Evolutionary conservation across 1,284 basidiomycete species (phyloP).

Genomic region (Microbotryum saponariae): DNA sequence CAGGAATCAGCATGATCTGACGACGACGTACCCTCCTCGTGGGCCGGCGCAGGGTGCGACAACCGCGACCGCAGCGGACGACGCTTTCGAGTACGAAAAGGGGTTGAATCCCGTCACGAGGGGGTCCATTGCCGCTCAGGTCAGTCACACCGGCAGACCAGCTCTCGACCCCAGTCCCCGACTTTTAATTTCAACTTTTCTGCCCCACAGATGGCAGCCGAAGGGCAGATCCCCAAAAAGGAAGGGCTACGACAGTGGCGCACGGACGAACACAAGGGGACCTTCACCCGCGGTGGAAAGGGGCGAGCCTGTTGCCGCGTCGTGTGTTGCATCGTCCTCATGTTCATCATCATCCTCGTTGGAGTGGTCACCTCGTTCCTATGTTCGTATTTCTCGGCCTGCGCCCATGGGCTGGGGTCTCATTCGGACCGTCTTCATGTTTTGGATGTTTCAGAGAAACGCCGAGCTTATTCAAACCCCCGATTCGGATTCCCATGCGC

Average conservation of each 20-base stretch:
- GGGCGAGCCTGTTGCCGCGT: constrained; percentile 33
- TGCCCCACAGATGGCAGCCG: constrained; percentile 33
- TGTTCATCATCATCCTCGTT: constrained; percentile 35
- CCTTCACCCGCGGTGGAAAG: constrained; percentile 34
- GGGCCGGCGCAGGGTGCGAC: not conserved
- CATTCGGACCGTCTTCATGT: not conserved
- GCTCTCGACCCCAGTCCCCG: too few relatives aligned
- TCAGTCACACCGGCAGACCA: not conserved
- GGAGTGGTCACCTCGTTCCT: constrained; percentile 38
- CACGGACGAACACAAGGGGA: constrained; percentile 37
- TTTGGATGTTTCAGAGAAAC: not conserved
- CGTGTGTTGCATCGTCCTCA: constrained; percentile 36
- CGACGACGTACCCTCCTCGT: too few relatives aligned
- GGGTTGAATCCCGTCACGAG: constrained; percentile 23
- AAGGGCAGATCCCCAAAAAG: constrained; percentile 39
- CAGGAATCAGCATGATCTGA: too few relatives aligned
- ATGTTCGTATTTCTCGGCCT: constrained; percentile 13
- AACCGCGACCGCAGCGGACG: not conserved
- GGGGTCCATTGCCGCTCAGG: constrained; percentile 35
- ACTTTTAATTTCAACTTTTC: not conserved
- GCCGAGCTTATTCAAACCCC: too few relatives aligned
- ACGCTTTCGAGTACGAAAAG: constrained; percentile 12
- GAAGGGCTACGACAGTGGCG: constrained; percentile 39
- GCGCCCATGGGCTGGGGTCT: not conserved
- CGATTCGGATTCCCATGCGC: not conserved